Conservation (phyloP, 768 basidiomycete species). For the Roridomyces roridus region DNA sequence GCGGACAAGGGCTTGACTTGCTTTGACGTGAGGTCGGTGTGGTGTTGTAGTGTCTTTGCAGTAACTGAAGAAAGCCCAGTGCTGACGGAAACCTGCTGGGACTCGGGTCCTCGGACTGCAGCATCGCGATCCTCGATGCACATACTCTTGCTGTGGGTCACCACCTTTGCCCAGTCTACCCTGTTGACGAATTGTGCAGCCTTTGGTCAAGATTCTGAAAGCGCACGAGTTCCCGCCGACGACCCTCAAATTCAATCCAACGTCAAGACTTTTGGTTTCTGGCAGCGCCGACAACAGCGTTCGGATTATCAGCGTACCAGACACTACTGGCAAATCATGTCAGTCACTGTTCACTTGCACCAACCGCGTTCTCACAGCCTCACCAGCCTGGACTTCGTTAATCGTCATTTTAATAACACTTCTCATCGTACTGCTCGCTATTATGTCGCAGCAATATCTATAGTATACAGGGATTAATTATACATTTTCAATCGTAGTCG, state of each 20-base stretch:
- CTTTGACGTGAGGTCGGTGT: constrained; percentile 82
- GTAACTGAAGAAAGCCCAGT: constrained; percentile 44
- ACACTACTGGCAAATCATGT: constrained; percentile 54
- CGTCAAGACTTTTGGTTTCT: constrained; percentile 80
- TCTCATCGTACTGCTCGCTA: constrained; percentile 37
- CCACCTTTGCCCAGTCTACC: not conserved
- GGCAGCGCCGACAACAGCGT: constrained; percentile 92
- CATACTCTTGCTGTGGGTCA: constrained; percentile 72
- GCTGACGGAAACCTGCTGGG: constrained; percentile 82
- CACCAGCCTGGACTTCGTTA: constrained; percentile 36
- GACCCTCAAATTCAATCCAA: constrained; percentile 85
- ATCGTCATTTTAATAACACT: constrained; percentile 40
- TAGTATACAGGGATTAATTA: constrained; percentile 19
- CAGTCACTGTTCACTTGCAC: not conserved
- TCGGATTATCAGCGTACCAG: constrained; percentile 78
- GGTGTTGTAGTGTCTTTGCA: constrained; percentile 10
- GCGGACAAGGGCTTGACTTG: constrained; percentile 84
- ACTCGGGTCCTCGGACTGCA: constrained; percentile 86
- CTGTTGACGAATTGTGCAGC: constrained; percentile 53
- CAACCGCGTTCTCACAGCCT: not conserved
- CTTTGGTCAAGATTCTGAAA: constrained; percentile 84
- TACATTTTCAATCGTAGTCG: constrained; percentile 58
- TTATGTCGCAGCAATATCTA: constrained; percentile 22
- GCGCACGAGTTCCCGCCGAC: constrained; percentile 97
- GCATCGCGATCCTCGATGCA: constrained; percentile 85